A percentile compares a stretch with the other conserved stretches of the same genome.
phyloP scores from a whole-genome alignment of 768 basidiomycete species.

The Pulveroboletus sp. region DNA sequence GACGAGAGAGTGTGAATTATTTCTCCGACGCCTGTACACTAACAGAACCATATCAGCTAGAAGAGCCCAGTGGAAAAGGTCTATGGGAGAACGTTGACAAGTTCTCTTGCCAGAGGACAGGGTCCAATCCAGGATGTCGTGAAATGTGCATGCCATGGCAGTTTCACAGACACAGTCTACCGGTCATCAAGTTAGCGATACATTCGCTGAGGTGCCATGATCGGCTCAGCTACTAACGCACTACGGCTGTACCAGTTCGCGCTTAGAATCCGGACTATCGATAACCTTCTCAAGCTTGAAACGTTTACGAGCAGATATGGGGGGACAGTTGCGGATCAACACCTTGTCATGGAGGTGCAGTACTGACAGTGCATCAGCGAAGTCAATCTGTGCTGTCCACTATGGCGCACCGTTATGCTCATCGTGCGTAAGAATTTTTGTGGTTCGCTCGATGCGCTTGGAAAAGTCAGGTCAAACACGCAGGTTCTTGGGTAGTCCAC shows the following conservation, averaged over 20 bases:
- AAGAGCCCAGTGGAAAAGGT: slow-evolving; percentile 7
- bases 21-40: slow-evolving; percentile 8
- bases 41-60: slow-evolving; percentile 7
- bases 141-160: background rate
- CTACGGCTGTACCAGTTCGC: slow-evolving; percentile 32
- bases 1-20: slow-evolving; percentile 1
- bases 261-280: slow-evolving; percentile 63
- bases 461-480: background rate
- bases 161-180: background rate
- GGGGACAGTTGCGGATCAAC: slow-evolving; percentile 76
- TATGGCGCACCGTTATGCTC: slow-evolving; percentile 55
- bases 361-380: slow-evolving; percentile 34
- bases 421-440: slow-evolving; percentile 77
- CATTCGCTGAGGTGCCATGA: background rate
- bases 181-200: background rate
- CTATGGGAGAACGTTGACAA: background rate
- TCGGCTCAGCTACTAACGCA: background rate
- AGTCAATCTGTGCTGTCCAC: background rate
- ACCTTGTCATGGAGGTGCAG: slow-evolving; percentile 68
- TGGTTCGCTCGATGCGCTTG: slow-evolving; percentile 69
- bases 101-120: background rate
- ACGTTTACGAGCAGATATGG: slow-evolving; percentile 72
- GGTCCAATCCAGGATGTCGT: background rate
- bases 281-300: slow-evolving; percentile 67
- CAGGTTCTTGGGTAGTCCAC: slow-evolving; percentile 11